Evolutionary conservation across 1,284 basidiomycete species (phyloP).

Genomic region (Microbotryum saponariae): DNA sequence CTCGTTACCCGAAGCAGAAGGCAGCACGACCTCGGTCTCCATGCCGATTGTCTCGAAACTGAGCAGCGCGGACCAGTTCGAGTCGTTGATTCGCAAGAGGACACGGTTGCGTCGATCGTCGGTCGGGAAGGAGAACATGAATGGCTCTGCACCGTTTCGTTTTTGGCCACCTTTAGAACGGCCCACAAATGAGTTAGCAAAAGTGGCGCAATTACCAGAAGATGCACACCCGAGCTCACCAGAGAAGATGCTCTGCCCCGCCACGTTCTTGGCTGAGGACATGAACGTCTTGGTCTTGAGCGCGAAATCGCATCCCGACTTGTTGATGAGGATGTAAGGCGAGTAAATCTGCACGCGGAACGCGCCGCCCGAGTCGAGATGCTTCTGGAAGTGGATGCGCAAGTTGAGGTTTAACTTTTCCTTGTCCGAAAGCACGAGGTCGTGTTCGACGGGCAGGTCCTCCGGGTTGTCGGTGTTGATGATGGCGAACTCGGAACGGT

Average conservation of each 20-base stretch:
- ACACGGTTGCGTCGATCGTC: conserved; percentile 75
- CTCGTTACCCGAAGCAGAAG: conserved; percentile 59
- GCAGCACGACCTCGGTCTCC: conserved; percentile 73
- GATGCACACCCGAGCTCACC: neutral
- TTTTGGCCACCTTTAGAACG: conserved; percentile 44
- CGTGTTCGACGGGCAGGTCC: conserved; percentile 75
- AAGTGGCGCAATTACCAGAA: neutral
- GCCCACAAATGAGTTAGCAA: conserved; percentile 5
- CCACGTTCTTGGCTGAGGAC: conserved; percentile 68
- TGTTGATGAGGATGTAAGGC: conserved; percentile 89
- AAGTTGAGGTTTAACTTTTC: conserved; percentile 72
- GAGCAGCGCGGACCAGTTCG: conserved; percentile 80
- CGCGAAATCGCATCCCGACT: conserved; percentile 78
- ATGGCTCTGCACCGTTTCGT: conserved; percentile 39
- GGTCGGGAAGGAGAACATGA: conserved; percentile 73
- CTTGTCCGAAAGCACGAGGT: conserved; percentile 65
- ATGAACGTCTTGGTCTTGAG: conserved; percentile 68
- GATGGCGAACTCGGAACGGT: conserved; percentile 95
- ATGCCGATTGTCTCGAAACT: conserved; percentile 86
- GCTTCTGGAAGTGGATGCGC: conserved; percentile 75
- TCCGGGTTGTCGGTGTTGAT: conserved; percentile 90
- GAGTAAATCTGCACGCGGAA: conserved; percentile 96
- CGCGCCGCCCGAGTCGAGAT: conserved; percentile 89
- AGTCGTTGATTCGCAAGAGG: conserved; percentile 74
- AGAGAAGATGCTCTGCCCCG: conserved; percentile 57